Evolutionary conservation across 2,329 filamentous ascomycete species (phyloP), one percentile per base, ranked within the genome.

Genomic region (Fusarium sp.): DNA sequence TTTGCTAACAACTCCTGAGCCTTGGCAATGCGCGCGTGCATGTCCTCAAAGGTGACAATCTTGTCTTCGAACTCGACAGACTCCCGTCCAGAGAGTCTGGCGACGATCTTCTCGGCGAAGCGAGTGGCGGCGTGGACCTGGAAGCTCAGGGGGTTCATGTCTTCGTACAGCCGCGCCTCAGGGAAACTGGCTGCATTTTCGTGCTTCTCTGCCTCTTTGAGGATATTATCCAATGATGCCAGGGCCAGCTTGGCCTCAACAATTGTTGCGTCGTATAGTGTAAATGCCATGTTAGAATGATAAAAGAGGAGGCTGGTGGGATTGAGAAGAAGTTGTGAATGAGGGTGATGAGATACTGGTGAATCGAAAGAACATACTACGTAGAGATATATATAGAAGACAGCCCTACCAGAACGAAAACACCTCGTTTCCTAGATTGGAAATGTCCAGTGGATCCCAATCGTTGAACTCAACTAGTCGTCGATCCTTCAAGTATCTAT

Each of bases 91-190:
- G 75, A 71, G 4, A 77, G 65, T 44, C 74, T 72, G 9, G 74
- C 72, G 33, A 77, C 52, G 25, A 77, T 52, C 39, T 71, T 68
- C 51, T 76, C 61, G 7, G 71, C 59, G 40, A 66, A 69, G 39
- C 68, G 65, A 37, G 75, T 65, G 15, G 71, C 73, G 62, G 79
- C 72, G 45, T 70, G 65, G 44, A 79, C 67, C 57, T 82, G 80
- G 58, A 77, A 75, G 41, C 70, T 74, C 27, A 81, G 57, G 13
- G 76, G 74, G 35, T 75, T 75, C 80, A 82, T 82, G 62, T 81
- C 78, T 19, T 78, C 75, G 59, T 65, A 66, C 7, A 82, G 67
- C 25, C 76, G 72, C 9, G 74, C 67, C 14, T 71, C 45, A n/a
- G 73, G 49, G 47, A 80, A 55, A 2, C 70, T 74, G n/a, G 70